phyloP scores from a whole-genome alignment of 306 rosid genomes.

The Lathyrus oleraceus region DNA sequence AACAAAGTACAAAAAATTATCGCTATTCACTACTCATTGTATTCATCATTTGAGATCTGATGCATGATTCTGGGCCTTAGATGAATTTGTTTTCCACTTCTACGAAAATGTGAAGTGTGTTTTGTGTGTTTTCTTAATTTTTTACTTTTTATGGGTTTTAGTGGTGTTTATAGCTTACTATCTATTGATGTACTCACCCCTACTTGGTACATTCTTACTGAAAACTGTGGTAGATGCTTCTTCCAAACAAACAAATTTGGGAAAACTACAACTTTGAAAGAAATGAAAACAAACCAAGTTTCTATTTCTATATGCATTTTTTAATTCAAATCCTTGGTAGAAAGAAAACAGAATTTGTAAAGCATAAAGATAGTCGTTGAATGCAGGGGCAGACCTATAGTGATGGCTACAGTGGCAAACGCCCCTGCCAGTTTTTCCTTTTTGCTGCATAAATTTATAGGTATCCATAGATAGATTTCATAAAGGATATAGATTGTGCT shows the following conservation, averaged over 20 bases:
- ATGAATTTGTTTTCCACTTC: slow-evolving; percentile 22
- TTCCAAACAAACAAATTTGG: slow-evolving; percentile 9
- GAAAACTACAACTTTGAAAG: slow-evolving; percentile 9
- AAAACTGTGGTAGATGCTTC: slow-evolving; percentile 13
- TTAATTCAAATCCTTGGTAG: neutral
- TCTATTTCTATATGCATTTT: slow-evolving; percentile 1
- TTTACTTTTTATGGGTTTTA: neutral
- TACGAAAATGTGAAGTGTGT: neutral
- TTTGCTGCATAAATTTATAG: no score
- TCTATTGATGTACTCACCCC: slow-evolving; percentile 13
- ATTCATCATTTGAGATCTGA: slow-evolving; percentile 6
- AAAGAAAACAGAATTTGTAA: slow-evolving; percentile 8
- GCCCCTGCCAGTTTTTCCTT: no score
- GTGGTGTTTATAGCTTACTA: slow-evolving; percentile 11
- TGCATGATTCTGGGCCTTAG: slow-evolving; percentile 17
- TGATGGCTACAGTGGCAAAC: no score
- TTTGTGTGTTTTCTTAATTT: neutral
- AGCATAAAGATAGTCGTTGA: slow-evolving; percentile 17
- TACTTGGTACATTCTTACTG: slow-evolving; percentile 15
- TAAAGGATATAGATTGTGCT: no score
- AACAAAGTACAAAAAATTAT: slow-evolving; percentile 4
- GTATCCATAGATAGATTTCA: no score
- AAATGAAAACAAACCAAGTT: slow-evolving; percentile 11
- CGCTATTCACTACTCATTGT: slow-evolving; percentile 4
- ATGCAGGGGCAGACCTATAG: neutral